Conservation (phyloP, 179 eudicot genomes). For the Sideroxylon spinosum region DNA sequence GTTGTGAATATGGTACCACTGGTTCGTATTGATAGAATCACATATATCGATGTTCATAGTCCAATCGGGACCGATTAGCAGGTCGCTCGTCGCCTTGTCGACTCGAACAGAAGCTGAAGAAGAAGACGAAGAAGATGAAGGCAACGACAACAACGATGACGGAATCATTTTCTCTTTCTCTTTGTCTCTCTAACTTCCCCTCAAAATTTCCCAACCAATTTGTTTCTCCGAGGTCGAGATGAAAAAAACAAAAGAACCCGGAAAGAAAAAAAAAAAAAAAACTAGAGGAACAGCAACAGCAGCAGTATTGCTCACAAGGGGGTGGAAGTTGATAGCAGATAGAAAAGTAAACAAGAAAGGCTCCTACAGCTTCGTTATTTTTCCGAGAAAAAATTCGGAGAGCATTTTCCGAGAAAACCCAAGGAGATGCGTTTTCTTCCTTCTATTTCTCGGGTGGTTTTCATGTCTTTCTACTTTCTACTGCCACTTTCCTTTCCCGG, state of each 20-base stretch:
- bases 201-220: neutral
- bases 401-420: constrained; percentile 15
- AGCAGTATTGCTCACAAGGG: neutral
- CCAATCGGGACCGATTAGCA: constrained; percentile 89
- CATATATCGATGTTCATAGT: constrained; percentile 85
- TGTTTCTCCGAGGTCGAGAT: neutral
- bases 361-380: neutral
- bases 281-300: neutral
- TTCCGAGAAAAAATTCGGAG: constrained; percentile 9
- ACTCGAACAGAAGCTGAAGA: constrained; percentile 59
- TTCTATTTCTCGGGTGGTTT: neutral
- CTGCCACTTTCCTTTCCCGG: too few relatives aligned
- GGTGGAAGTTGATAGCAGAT: neutral
- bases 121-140: constrained; percentile 58
- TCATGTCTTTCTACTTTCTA: neutral
- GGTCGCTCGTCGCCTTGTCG: constrained; percentile 97
- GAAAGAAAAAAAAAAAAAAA: neutral
- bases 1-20: constrained; percentile 35
- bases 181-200: constrained; percentile 13
- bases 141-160: constrained; percentile 36
- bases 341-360: neutral
- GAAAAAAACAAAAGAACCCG: neutral
- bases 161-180: constrained; percentile 43
- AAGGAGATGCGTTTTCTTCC: neutral
- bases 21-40: constrained; percentile 68